Percentiles rank a stretch among this genome's conserved stretches.
Conservation (phyloP, 805 yeast genomes). For the Lachancea quebecensis region DNA sequence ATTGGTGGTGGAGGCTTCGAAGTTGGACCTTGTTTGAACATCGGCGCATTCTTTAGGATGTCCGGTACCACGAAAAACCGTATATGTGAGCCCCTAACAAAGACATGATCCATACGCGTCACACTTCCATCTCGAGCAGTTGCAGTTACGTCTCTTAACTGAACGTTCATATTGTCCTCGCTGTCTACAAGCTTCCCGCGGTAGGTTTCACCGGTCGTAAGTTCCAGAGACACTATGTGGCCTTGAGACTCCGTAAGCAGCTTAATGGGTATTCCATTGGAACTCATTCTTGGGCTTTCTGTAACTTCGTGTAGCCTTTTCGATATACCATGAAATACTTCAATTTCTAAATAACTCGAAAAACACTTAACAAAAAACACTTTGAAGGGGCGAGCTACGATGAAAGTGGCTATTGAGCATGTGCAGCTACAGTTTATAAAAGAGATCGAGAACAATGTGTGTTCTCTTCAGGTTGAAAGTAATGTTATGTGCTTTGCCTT, state of each 20-base stretch:
- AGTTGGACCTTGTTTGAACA: constrained; percentile 54
- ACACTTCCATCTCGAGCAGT: constrained; percentile 73
- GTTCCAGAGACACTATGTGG: constrained; percentile 75
- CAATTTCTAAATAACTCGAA: no score
- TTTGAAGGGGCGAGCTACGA: constrained; percentile 1
- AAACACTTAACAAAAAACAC: no score
- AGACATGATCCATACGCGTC: constrained; percentile 73
- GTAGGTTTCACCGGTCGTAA: constrained; percentile 78
- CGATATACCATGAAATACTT: no score
- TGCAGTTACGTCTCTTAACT: constrained; percentile 70
- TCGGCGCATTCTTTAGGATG: constrained; percentile 79
- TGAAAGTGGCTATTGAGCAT: constrained; percentile 27
- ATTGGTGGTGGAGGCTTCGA: constrained; percentile 68
- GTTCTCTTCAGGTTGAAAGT: constrained; percentile 45
- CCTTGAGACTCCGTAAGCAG: constrained; percentile 87
- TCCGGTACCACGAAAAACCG: constrained; percentile 85
- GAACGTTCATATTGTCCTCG: constrained; percentile 94
- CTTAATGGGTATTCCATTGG: constrained; percentile 72
- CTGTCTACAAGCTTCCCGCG: constrained; percentile 80
- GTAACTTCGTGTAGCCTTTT: no score
- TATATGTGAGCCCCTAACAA: constrained; percentile 86
- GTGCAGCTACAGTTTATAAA: constrained; percentile 49
- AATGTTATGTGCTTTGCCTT: constrained; percentile 53
- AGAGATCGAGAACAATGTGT: constrained; percentile 37
- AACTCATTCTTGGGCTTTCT: constrained; percentile 12